A percentile compares a stretch with the other conserved stretches of the same genome.
phyloP scores from a whole-genome alignment of 169 alveolate genomes.

The Cryptosporidium meleagridis region DNA sequence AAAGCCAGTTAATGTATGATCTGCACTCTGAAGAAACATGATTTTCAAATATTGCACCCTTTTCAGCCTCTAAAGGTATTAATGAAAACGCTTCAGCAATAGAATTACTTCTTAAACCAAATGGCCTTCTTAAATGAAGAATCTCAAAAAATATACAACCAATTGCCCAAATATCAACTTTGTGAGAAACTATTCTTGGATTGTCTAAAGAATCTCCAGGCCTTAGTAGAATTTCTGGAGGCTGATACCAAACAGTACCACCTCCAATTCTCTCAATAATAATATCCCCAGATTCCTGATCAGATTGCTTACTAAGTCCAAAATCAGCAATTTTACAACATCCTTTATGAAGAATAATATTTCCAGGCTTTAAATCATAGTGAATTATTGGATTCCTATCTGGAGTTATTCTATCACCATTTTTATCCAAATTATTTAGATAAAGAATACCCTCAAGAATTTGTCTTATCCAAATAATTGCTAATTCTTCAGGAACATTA shows the following conservation, averaged over 20 bases:
- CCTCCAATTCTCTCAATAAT: slow-evolving; percentile 88
- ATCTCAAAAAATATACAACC: slow-evolving; percentile 91
- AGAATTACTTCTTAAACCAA: slow-evolving; percentile 77
- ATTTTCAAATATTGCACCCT: slow-evolving; percentile 72
- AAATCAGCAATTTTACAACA: slow-evolving; percentile 89
- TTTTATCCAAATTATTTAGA: slow-evolving; percentile 33
- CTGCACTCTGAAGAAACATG: slow-evolving; percentile 76
- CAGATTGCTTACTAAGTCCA: slow-evolving; percentile 85
- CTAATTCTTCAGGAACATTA: slow-evolving; percentile 87
- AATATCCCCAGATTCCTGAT: slow-evolving; percentile 17
- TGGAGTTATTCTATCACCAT: slow-evolving; percentile 28
- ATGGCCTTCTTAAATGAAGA: slow-evolving; percentile 83
- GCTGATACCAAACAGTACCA: slow-evolving; percentile 92
- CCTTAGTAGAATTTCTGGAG: slow-evolving; percentile 88
- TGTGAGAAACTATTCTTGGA: slow-evolving; percentile 64
- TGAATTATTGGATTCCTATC: slow-evolving; percentile 53
- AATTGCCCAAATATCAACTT: slow-evolving; percentile 92
- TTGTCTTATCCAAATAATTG: slow-evolving; percentile 88
- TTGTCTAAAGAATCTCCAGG: slow-evolving; percentile 79
- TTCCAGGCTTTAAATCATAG: slow-evolving; percentile 90
- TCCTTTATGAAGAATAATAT: slow-evolving; percentile 87
- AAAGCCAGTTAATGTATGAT: slow-evolving; percentile 77
- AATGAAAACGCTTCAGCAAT: slow-evolving; percentile 77
- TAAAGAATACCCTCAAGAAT: slow-evolving; percentile 81
- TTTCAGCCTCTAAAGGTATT: slow-evolving; percentile 77